Evolutionary conservation across 768 basidiomycete species (phyloP).

Genomic region (Chalciporus sphaerocephalus): DNA sequence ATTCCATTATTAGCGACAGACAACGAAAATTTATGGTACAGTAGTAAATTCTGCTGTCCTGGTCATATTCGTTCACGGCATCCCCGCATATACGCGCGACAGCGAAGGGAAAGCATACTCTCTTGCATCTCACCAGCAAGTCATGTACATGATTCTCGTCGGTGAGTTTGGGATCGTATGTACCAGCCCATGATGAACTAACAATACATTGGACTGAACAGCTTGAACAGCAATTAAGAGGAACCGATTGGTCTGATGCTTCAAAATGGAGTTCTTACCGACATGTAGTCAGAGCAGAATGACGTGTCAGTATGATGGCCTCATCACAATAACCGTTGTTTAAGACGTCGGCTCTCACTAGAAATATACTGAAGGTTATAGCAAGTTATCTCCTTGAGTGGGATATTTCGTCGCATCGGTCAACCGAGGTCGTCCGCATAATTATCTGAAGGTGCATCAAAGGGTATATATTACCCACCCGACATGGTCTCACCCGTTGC

Average conservation of each 20-base stretch:
- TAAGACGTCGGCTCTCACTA: no score
- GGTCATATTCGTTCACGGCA: constrained; percentile 34
- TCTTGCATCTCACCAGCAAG: background rate
- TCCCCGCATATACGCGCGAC: constrained; percentile 40
- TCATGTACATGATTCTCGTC: background rate
- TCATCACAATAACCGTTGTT: no score
- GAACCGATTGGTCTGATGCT: background rate
- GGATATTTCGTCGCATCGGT: background rate
- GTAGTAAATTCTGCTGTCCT: background rate
- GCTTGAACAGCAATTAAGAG: background rate
- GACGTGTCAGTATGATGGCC: background rate
- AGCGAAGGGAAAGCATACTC: constrained; percentile 4
- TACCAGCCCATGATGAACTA: background rate
- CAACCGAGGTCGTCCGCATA: background rate
- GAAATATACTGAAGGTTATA: no score
- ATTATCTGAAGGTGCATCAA: background rate
- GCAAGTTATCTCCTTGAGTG: background rate
- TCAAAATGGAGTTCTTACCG: background rate
- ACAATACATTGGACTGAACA: background rate
- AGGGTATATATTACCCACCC: background rate
- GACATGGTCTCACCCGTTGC: background rate
- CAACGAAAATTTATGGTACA: background rate
- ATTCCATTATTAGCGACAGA: constrained; percentile 31
- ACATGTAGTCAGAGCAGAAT: background rate
- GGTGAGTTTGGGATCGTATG: background rate